phyloP scores from a whole-genome alignment of 2,329 filamentous ascomycete genomes.

The Neonectria sp. region DNA sequence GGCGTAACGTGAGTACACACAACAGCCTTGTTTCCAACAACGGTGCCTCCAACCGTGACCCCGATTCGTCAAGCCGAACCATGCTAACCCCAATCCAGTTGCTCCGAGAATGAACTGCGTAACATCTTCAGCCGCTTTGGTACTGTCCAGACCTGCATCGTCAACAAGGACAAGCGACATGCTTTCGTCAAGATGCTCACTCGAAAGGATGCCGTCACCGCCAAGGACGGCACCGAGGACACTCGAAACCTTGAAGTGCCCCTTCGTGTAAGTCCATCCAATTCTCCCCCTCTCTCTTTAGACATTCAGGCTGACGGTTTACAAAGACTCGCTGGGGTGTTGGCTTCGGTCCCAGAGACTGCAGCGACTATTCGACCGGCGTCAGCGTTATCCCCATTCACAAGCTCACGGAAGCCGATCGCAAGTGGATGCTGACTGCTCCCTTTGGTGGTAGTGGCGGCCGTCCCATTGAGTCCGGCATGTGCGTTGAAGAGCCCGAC shows the following conservation, averaged over 20 bases:
- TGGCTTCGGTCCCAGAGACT: conserved; percentile 96
- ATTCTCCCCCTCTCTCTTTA: not conserved
- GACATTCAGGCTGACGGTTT: conserved; percentile 42
- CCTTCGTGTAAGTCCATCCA: conserved; percentile 73
- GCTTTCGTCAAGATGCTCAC: conserved; percentile 99
- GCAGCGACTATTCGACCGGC: conserved; percentile 94
- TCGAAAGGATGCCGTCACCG: conserved; percentile 85
- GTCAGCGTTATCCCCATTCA: conserved; percentile 94
- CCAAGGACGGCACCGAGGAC: conserved; percentile 90
- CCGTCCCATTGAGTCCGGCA: conserved; percentile 81
- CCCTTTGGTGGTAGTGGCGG: conserved; percentile 95
- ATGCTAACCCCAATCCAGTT: conserved; percentile 62
- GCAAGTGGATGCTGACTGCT: conserved; percentile 96
- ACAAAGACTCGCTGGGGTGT: conserved; percentile 95
- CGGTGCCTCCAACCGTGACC: conserved; percentile 43
- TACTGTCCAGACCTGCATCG: conserved; percentile 95
- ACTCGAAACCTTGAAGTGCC: conserved; percentile 80
- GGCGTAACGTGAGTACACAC: conserved; percentile 83
- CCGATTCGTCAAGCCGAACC: conserved; percentile 18
- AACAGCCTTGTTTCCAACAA: conserved; percentile 14
- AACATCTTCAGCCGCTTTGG: conserved; percentile 86
- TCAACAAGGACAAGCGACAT: conserved; percentile 97
- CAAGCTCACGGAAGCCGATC: conserved; percentile 94
- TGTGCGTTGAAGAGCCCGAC: conserved; percentile 96
- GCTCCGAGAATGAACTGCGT: conserved; percentile 86